phyloP scores from a whole-genome alignment of 2,329 filamentous ascomycete genomes.

The Aspergillus sp. region DNA sequence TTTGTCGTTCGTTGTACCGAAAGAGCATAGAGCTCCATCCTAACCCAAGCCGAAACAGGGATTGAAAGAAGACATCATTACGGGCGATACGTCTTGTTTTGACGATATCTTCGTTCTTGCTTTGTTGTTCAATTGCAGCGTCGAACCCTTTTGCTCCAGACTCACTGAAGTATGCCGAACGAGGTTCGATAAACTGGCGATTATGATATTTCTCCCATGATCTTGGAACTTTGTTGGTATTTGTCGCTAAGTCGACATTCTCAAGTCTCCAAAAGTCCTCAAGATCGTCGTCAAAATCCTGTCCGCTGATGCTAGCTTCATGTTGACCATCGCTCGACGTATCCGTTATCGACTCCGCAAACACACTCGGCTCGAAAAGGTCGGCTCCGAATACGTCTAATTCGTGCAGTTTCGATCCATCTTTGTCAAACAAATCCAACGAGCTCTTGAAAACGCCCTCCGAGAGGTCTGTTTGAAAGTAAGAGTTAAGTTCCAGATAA shows the following conservation, averaged over 20 bases:
- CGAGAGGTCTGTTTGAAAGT: conserved; percentile 22
- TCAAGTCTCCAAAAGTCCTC: conserved; percentile 39
- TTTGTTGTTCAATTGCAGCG: conserved; percentile 33
- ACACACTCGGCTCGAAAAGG: conserved; percentile 19
- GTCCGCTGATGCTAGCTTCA: conserved; percentile 21
- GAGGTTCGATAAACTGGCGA: conserved; percentile 29
- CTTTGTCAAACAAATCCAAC: conserved; percentile 21
- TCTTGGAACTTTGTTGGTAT: conserved; percentile 22
- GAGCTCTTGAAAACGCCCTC: conserved; percentile 25
- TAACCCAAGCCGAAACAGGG: conserved; percentile 41
- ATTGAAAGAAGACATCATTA: conserved; percentile 39
- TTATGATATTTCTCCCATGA: conserved; percentile 46
- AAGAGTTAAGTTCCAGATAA: neutral
- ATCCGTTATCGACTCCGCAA: conserved; percentile 20
- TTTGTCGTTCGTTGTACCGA: conserved; percentile 36
- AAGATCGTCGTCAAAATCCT: conserved; percentile 19
- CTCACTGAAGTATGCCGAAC: conserved; percentile 46
- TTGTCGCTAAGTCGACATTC: conserved; percentile 17
- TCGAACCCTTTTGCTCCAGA: conserved; percentile 42
- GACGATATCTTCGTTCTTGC: conserved; percentile 17
- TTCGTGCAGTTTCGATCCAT: conserved; percentile 29
- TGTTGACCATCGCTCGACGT: conserved; percentile 20
- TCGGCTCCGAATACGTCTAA: conserved; percentile 34
- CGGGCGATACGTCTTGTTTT: conserved; percentile 33
- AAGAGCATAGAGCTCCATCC: conserved; percentile 48